phyloP scores from a whole-genome alignment of 1,284 basidiomycete genomes.

The Puccinia hordei region DNA sequence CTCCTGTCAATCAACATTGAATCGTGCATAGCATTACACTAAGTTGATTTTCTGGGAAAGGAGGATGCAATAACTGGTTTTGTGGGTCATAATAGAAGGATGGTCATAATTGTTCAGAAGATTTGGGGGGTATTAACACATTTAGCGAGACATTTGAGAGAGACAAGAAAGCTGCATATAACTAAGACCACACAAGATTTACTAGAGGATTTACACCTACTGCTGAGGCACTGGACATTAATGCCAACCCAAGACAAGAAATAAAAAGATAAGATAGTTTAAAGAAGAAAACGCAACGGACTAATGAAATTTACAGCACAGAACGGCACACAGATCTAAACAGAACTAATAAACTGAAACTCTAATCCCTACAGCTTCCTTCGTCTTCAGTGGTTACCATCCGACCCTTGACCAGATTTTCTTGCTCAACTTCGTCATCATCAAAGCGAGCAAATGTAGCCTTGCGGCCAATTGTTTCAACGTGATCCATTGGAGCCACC shows the following conservation, averaged over 20 bases:
- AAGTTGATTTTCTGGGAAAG: too few species aligned
- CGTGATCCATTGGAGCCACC: background rate
- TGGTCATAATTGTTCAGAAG: too few species aligned
- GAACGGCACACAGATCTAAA: background rate
- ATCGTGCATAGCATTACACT: too few species aligned
- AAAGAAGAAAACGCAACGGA: background rate
- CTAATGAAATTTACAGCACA: background rate
- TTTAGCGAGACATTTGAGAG: background rate
- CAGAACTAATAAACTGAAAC: background rate
- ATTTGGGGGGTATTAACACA: too few species aligned
- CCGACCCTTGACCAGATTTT: conserved; percentile 24
- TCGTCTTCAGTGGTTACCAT: conserved; percentile 20
- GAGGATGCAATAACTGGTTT: too few species aligned
- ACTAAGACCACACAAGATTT: background rate
- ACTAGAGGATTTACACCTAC: background rate
- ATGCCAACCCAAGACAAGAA: conserved; percentile 3
- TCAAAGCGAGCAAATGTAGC: background rate
- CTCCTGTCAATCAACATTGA: too few species aligned
- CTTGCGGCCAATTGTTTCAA: conserved; percentile 9
- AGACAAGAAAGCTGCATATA: background rate
- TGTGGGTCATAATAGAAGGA: too few species aligned
- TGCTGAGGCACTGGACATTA: background rate
- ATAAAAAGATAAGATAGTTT: conserved; percentile 6
- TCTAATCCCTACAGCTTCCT: conserved; percentile 26
- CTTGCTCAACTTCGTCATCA: conserved; percentile 19